Conservation (phyloP, 148 eudicot genomes). For the Hydrangea macrophylla region DNA sequence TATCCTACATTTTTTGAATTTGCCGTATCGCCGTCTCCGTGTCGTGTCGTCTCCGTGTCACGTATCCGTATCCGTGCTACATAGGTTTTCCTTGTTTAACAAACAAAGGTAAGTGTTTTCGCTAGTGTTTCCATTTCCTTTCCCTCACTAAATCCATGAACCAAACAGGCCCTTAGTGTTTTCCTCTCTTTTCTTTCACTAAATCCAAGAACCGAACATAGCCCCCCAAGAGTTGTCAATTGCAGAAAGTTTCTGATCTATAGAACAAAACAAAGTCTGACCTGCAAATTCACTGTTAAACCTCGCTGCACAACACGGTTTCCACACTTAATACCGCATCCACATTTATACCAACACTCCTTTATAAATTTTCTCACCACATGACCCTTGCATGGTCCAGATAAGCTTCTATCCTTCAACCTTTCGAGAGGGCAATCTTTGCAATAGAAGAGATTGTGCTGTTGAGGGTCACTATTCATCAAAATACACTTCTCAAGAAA, state of each 20-base stretch:
- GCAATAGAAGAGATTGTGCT: slow-evolving; percentile 36
- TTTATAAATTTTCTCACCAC: slow-evolving; percentile 57
- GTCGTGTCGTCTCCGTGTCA: too few relatives aligned
- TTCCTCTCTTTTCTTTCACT: too few relatives aligned
- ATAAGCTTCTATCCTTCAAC: slow-evolving; percentile 28
- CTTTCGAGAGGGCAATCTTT: slow-evolving; percentile 67
- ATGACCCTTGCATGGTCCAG: slow-evolving; percentile 60
- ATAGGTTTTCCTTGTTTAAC: too few relatives aligned
- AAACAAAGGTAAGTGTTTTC: too few relatives aligned
- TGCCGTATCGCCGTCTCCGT: too few relatives aligned
- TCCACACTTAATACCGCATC: slow-evolving; percentile 60
- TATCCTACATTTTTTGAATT: too few relatives aligned
- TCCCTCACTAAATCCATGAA: too few relatives aligned
- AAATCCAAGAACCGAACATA: too few relatives aligned
- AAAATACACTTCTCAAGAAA: slow-evolving; percentile 39
- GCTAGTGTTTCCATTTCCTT: too few relatives aligned
- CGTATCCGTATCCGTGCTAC: too few relatives aligned
- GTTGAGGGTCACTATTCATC: slow-evolving; percentile 25
- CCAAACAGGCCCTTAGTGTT: too few relatives aligned
- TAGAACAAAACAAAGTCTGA: slow-evolving; percentile 9
- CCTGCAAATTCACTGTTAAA: slow-evolving; percentile 57
- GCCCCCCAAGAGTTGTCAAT: not conserved
- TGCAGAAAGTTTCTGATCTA: not conserved
- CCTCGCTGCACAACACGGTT: slow-evolving; percentile 79
- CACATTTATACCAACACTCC: slow-evolving; percentile 82